phyloP scores from a whole-genome alignment of 805 yeast genomes.

The Kregervanrija fluxuum region DNA sequence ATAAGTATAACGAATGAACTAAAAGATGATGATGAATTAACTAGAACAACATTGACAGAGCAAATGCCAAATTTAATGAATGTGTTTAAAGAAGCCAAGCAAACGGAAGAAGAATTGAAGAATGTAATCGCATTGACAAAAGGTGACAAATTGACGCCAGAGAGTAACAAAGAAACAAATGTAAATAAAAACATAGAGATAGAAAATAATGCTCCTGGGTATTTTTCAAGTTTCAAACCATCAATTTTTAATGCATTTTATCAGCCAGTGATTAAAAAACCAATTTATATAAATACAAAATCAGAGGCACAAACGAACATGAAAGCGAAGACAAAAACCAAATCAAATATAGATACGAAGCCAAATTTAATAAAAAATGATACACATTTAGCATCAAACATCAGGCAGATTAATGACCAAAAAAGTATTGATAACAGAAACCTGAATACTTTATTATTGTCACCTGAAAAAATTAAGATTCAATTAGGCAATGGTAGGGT shows the following conservation, averaged over 20 bases:
- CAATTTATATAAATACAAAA: conserved; percentile 15
- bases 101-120: conserved; percentile 39
- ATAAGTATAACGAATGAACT: background rate
- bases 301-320: background rate
- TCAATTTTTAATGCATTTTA: conserved; percentile 16
- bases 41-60: conserved; percentile 45
- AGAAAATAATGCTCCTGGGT: background rate
- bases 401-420: background rate
- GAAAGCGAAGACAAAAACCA: background rate
- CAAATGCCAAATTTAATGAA: conserved; percentile 60
- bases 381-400: background rate
- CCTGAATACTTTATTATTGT: conserved; percentile 9
- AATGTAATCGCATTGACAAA: background rate
- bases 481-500: conserved; percentile 20
- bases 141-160: background rate
- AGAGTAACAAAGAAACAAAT: background rate
- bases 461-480: conserved; percentile 13
- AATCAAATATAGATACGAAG: background rate
- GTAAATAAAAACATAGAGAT: background rate
- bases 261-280: conserved; percentile 19
- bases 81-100: conserved; percentile 40
- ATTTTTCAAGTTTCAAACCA: conserved; percentile 6
- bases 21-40: conserved; percentile 7
- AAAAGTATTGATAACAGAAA: background rate
- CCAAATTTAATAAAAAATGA: background rate